These are phyloP conservation scores for Chenopodium album DNA, from an alignment of 148 eudicot species.

Conservation along the genomic window DNA sequence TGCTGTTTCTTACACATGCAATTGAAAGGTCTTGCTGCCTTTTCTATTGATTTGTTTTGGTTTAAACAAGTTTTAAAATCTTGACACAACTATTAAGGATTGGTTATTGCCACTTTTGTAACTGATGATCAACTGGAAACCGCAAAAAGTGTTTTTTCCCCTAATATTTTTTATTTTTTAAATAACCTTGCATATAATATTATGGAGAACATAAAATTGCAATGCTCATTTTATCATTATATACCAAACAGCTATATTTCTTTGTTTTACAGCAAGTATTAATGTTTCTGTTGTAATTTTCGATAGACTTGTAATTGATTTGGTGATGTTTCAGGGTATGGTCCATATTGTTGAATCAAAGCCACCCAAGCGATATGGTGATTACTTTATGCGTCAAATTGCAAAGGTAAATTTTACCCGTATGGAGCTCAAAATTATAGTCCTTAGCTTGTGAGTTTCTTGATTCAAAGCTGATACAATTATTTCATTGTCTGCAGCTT, in stretches of 20 bases:
- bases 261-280: background rate
- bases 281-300: background rate
- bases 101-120: background rate
- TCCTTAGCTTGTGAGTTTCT: background rate
- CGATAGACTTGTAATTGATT: background rate
- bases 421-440: no score
- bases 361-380: slow-evolving; percentile 77
- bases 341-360: slow-evolving; percentile 70
- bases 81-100: background rate
- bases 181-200: background rate
- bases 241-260: no score
- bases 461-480: background rate
- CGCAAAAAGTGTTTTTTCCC: no score
- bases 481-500: slow-evolving; percentile 51
- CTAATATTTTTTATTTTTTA: no score
- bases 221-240: background rate
- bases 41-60: background rate
- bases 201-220: background rate
- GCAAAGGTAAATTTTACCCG: slow-evolving; percentile 51
- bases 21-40: background rate
- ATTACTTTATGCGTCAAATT: slow-evolving; percentile 88
- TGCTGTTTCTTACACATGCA: background rate
- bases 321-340: slow-evolving; percentile 55
- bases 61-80: background rate
- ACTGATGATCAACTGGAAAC: background rate